Evolutionary conservation across 306 rosid genomes (phyloP).

Genomic region (Quercus wislizeni): DNA sequence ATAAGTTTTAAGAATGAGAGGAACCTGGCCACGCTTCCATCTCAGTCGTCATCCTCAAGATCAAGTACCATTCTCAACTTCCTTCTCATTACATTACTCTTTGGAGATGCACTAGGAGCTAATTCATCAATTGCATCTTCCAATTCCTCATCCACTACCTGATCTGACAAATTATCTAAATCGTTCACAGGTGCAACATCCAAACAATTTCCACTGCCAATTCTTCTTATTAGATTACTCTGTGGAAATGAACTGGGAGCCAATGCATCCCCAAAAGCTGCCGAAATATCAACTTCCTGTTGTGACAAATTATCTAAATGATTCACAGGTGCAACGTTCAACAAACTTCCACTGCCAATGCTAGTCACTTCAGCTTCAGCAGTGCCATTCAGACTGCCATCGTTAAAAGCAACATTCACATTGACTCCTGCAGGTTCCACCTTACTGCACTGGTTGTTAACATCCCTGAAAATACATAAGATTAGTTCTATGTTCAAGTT

Average conservation of each 20-base stretch:
- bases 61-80: slow-evolving; percentile 83
- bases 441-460: background rate
- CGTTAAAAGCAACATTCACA: background rate
- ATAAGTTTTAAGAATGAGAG: background rate
- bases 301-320: slow-evolving; percentile 19
- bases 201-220: background rate
- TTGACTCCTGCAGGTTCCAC: slow-evolving; percentile 10
- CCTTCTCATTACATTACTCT: slow-evolving; percentile 52
- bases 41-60: slow-evolving; percentile 72
- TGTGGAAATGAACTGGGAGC: slow-evolving; percentile 22
- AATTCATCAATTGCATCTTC: slow-evolving; percentile 74
- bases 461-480: slow-evolving; percentile 30
- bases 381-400: background rate
- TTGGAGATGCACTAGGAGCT: slow-evolving; percentile 24
- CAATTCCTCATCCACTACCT: slow-evolving; percentile 42
- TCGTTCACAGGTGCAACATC: slow-evolving; percentile 1
- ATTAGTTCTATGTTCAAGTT: background rate
- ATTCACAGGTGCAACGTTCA: slow-evolving; percentile 17
- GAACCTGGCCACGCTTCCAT: slow-evolving; percentile 21
- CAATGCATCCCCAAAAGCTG: slow-evolving; percentile 67
- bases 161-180: slow-evolving; percentile 9
- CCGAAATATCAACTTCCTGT: slow-evolving; percentile 40
- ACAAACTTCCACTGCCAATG: slow-evolving; percentile 21
- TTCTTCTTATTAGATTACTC: slow-evolving; percentile 49
- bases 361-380: slow-evolving; percentile 30